Percentiles rank a stretch among this genome's conserved stretches.
Evolutionary conservation across 495 filamentous ascomycete species (phyloP).

Genomic region (Xylaria curta): DNA sequence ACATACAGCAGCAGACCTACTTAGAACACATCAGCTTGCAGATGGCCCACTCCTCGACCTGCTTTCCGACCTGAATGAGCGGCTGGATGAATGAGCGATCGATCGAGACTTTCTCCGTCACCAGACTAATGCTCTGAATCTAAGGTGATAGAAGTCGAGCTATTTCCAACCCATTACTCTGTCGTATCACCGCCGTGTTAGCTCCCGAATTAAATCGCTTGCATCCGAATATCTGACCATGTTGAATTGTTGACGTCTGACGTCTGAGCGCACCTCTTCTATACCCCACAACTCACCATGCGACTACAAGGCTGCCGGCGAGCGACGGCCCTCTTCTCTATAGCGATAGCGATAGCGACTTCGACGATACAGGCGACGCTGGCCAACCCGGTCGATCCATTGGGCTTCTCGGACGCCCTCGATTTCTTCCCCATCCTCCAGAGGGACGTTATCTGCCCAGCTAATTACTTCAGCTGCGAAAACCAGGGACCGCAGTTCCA

Average conservation of each 20-base stretch:
- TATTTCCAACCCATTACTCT: neutral
- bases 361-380: slow-evolving; percentile 26
- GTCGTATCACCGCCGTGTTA: neutral
- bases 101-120: neutral
- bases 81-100: neutral
- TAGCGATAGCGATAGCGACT: slow-evolving; percentile 26
- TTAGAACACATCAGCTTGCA: slow-evolving; percentile 20
- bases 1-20: neutral
- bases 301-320: slow-evolving; percentile 9
- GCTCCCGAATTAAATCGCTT: neutral
- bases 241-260: slow-evolving; percentile 11
- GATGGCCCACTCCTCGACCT: slow-evolving; percentile 7
- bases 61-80: neutral
- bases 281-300: slow-evolving; percentile 15
- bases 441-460: slow-evolving; percentile 36
- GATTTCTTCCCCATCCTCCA: slow-evolving; percentile 32
- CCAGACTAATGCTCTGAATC: too few relatives aligned
- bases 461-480: slow-evolving; percentile 54
- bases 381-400: slow-evolving; percentile 35
- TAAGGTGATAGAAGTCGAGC: neutral
- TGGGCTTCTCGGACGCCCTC: slow-evolving; percentile 33
- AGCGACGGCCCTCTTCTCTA: slow-evolving; percentile 17
- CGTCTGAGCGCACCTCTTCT: too few relatives aligned
- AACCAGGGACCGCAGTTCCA: slow-evolving; percentile 45
- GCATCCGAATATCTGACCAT: neutral